Evolutionary conservation across 2,329 filamentous ascomycete species (phyloP).

Genomic region (Xylaria polymorpha): DNA sequence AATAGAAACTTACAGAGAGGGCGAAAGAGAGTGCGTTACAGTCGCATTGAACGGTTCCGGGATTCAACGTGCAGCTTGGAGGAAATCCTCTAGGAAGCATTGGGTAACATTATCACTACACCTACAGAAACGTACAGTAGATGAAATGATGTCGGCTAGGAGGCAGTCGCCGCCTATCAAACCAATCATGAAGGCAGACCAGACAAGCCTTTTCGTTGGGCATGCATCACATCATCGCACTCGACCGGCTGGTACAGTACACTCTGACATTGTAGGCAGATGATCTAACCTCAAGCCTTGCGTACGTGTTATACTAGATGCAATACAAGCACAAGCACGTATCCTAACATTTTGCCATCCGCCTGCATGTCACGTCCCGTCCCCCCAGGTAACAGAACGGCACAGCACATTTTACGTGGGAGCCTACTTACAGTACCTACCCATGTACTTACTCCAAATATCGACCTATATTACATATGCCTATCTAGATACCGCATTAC

Average conservation of each 20-base stretch:
- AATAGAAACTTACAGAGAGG: slow-evolving; percentile 10
- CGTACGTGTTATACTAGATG: not conserved
- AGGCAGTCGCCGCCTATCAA: slow-evolving; percentile 9
- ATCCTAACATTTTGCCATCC: not conserved
- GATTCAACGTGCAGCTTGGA: slow-evolving; percentile 31
- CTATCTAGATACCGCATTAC: too few relatives aligned
- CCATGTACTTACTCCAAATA: slow-evolving; percentile 9
- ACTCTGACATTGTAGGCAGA: not conserved
- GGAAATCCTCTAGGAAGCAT: slow-evolving; percentile 30
- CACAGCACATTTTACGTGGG: slow-evolving; percentile 16
- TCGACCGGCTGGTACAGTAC: not conserved
- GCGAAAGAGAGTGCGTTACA: slow-evolving; percentile 6
- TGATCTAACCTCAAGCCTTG: not conserved
- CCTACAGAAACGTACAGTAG: slow-evolving; percentile 2
- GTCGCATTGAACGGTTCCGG: slow-evolving; percentile 17
- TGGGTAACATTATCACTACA: slow-evolving; percentile 11
- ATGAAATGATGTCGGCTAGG: slow-evolving; percentile 13
- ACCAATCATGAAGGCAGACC: slow-evolving; percentile 2
- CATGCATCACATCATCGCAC: not conserved
- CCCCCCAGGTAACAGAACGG: slow-evolving; percentile 13
- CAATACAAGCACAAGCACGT: not conserved
- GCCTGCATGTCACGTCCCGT: slow-evolving; percentile 7
- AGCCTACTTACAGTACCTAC: slow-evolving; percentile 8
- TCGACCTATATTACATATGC: not conserved
- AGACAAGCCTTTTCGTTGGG: too few relatives aligned